phyloP scores from a whole-genome alignment of 371 early-diverging fungal genomes.

The Mucor saturninus region DNA sequence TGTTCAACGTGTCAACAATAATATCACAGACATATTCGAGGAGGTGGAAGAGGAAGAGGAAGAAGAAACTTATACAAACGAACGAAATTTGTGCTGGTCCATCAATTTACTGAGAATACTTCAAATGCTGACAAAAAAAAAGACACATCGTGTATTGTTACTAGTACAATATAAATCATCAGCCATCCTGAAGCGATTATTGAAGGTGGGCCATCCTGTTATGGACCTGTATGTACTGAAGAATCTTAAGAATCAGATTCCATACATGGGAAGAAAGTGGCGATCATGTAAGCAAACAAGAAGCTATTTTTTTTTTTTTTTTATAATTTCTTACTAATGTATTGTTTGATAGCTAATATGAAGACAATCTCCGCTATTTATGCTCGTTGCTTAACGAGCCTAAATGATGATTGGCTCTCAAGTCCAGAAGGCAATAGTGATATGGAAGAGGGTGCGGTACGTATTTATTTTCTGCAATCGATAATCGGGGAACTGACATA shows the following conservation, averaged over 20 bases:
- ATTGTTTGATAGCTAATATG: constrained; percentile 65
- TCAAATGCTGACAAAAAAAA: constrained; percentile 82
- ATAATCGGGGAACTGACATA: neutral
- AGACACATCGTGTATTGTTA: constrained; percentile 75
- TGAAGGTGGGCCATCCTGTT: constrained; percentile 72
- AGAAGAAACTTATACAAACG: constrained; percentile 31
- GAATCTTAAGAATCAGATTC: constrained; percentile 79
- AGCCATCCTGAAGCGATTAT: constrained; percentile 73
- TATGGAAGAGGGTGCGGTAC: constrained; percentile 63
- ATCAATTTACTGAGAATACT: constrained; percentile 79
- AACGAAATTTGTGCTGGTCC: constrained; percentile 74
- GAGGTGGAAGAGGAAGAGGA: constrained; percentile 8
- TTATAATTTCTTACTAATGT: neutral
- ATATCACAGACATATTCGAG: neutral
- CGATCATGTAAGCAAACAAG: constrained; percentile 57
- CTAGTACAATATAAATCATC: constrained; percentile 87
- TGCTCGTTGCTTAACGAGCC: constrained; percentile 64
- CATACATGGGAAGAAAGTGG: constrained; percentile 85
- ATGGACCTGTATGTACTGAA: constrained; percentile 79
- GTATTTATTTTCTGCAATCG: neutral
- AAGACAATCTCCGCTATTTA: constrained; percentile 82
- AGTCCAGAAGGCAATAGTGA: constrained; percentile 71
- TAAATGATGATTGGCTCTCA: constrained; percentile 78
- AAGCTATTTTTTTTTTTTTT: neutral
- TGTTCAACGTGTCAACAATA: constrained; percentile 6